Conservation (phyloP, 176 grass and related monocot species). For the Zea luxurians region DNA sequence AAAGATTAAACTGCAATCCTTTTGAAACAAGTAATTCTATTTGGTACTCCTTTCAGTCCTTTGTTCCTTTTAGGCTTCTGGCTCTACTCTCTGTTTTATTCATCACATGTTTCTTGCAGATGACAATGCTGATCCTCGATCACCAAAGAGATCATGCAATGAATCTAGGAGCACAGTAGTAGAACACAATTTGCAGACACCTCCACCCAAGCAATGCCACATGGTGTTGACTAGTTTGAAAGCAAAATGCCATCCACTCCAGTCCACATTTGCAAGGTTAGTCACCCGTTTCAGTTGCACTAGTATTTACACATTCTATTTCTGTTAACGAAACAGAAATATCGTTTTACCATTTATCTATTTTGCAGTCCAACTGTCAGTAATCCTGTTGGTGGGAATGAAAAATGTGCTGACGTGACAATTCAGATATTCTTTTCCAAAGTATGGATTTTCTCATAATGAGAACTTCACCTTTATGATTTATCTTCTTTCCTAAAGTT, state of each 20-base stretch:
- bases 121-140: constrained; percentile 43
- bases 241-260: constrained; percentile 70
- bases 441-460: constrained; percentile 44
- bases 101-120: constrained; percentile 46
- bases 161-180: constrained; percentile 56
- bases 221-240: constrained; percentile 45
- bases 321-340: constrained; percentile 20
- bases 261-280: constrained; percentile 90
- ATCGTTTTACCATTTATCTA: constrained; percentile 35
- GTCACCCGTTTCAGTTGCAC: constrained; percentile 31
- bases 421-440: constrained; percentile 86
- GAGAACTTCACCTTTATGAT: constrained; percentile 31
- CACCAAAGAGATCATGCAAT: constrained; percentile 66
- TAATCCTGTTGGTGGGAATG: constrained; percentile 59
- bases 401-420: constrained; percentile 70
- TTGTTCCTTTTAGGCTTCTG: constrained; percentile 5
- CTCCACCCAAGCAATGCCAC: constrained; percentile 63
- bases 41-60: neutral
- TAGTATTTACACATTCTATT: constrained; percentile 28
- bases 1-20: constrained; percentile 2
- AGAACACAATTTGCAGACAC: constrained; percentile 64
- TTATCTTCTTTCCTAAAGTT: constrained; percentile 31
- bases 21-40: constrained; percentile 33
- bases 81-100: constrained; percentile 4
- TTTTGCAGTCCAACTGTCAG: constrained; percentile 67